phyloP scores from a whole-genome alignment of 83 land plant genomes.

The Picea abies region DNA sequence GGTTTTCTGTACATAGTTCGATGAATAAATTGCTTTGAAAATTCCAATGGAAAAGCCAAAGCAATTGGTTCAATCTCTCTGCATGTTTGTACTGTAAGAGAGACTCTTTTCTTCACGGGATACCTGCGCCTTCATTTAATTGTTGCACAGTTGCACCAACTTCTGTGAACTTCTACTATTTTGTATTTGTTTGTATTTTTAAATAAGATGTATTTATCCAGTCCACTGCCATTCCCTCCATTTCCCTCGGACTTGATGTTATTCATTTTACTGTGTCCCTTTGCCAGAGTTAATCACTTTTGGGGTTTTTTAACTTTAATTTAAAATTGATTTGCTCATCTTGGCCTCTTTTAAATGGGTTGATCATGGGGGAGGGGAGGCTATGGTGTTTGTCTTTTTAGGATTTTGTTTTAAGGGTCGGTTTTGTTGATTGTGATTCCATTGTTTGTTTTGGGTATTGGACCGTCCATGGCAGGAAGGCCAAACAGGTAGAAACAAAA shows the following conservation, averaged over 20 bases:
- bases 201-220: not conserved
- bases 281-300: not conserved
- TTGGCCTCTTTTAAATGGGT: not conserved
- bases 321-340: not conserved
- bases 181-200: not conserved
- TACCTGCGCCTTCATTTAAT: not conserved
- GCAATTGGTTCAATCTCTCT: too few species aligned
- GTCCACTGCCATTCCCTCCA: conserved; percentile 11
- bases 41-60: too few species aligned
- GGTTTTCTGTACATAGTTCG: too few species aligned
- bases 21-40: too few species aligned
- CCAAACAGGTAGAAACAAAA: not conserved
- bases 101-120: not conserved
- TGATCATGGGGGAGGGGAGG: not conserved
- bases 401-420: too few species aligned
- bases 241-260: not conserved
- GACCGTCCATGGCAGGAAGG: not conserved
- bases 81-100: too few species aligned
- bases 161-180: not conserved
- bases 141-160: conserved; percentile 6
- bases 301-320: not conserved
- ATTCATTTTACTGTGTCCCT: not conserved
- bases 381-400: conserved; percentile 3
- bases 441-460: not conserved
- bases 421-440: not conserved